Conservation (phyloP, 495 filamentous ascomycete genomes). For the Neurospora tetrasperma region DNA sequence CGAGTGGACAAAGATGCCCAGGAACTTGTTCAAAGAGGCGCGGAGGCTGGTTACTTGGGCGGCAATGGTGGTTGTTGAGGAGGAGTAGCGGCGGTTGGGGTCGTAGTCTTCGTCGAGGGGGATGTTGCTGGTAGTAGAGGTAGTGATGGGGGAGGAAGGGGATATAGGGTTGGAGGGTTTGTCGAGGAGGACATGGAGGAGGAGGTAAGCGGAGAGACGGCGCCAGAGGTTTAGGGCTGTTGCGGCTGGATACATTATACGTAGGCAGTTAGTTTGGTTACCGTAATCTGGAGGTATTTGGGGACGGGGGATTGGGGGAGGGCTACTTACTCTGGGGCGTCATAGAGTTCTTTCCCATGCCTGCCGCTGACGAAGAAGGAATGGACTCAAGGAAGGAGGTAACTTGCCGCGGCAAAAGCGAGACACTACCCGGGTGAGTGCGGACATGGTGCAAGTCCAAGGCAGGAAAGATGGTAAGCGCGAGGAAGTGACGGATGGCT, state of each 20-base stretch:
- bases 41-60: conserved; percentile 19
- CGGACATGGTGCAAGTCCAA: background rate
- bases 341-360: background rate
- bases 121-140: background rate
- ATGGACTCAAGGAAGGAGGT: conserved; percentile 19
- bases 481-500: background rate
- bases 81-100: background rate
- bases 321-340: conserved; percentile 1
- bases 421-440: conserved; percentile 8
- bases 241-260: conserved; percentile 5
- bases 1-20: conserved; percentile 18
- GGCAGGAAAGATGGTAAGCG: background rate
- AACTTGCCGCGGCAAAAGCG: conserved; percentile 23
- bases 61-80: conserved; percentile 9
- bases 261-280: background rate
- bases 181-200: conserved; percentile 11
- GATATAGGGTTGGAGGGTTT: background rate
- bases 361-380: conserved; percentile 5
- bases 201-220: conserved; percentile 25
- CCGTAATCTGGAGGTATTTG: too few relatives aligned
- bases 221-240: conserved; percentile 27
- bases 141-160: background rate
- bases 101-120: background rate
- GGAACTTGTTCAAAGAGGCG: conserved; percentile 19
- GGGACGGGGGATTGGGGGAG: too few relatives aligned